Evolutionary conservation across 345 rosid genomes (phyloP).

Genomic region (Alliaria petiolata): DNA sequence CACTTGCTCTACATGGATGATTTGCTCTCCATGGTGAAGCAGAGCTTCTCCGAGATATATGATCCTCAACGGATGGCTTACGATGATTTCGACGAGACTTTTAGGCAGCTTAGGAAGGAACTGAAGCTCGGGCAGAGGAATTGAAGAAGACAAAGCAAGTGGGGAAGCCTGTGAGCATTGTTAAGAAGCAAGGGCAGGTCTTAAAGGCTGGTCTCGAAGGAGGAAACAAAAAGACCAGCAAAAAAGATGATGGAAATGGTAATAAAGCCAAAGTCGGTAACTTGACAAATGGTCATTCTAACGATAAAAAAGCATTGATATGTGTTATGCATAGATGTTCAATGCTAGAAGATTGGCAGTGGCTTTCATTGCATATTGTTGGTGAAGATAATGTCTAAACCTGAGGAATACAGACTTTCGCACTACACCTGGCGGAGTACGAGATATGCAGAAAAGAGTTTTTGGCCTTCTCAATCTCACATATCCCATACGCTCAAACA

Average conservation of each 20-base stretch:
- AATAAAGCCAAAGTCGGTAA: conserved; percentile 38
- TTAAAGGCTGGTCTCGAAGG: conserved; percentile 56
- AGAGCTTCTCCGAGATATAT: conserved; percentile 67
- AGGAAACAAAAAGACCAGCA: conserved; percentile 47
- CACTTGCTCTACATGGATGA: conserved; percentile 91
- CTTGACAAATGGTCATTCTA: conserved; percentile 67
- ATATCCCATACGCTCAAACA: too few relatives aligned
- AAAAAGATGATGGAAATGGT: conserved; percentile 59
- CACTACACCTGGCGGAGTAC: too few relatives aligned
- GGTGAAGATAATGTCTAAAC: too few relatives aligned
- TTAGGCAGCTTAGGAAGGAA: conserved; percentile 91
- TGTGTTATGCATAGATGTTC: too few relatives aligned
- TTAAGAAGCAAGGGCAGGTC: conserved; percentile 58
- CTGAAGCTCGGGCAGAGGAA: conserved; percentile 87
- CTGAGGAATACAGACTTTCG: too few relatives aligned
- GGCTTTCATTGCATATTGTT: too few relatives aligned
- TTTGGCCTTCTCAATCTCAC: too few relatives aligned
- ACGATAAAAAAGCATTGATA: too few relatives aligned
- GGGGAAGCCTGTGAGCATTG: conserved; percentile 49
- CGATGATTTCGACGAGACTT: conserved; percentile 69
- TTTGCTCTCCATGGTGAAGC: conserved; percentile 71
- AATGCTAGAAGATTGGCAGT: too few relatives aligned
- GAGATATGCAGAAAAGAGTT: too few relatives aligned
- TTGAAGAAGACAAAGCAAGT: conserved; percentile 66
- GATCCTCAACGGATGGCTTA: conserved; percentile 65